Evolutionary conservation across 306 rosid genomes (phyloP).

Genomic region (Coriaria nepalensis): DNA sequence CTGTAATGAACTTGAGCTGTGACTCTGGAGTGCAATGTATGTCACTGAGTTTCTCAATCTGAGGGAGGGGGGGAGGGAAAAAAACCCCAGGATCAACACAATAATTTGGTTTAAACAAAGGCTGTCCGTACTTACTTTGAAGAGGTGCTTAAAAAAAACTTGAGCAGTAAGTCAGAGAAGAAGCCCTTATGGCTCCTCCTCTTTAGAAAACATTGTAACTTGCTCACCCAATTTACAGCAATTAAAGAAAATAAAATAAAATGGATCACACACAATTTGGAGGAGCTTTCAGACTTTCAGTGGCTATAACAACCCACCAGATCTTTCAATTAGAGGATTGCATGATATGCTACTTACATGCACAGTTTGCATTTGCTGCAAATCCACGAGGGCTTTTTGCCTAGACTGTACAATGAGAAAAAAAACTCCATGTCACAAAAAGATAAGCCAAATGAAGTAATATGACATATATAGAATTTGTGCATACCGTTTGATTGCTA

Average conservation of each 20-base stretch:
- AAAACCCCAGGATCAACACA: neutral
- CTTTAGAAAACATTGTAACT: too few relatives aligned
- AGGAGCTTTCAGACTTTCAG: too few relatives aligned
- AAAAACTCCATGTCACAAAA: neutral
- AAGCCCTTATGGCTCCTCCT: too few relatives aligned
- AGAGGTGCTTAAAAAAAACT: too few relatives aligned
- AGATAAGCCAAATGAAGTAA: neutral
- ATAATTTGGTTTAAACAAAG: too few relatives aligned
- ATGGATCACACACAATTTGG: too few relatives aligned
- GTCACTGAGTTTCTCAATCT: slow-evolving; percentile 21
- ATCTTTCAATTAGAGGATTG: neutral
- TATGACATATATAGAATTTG: neutral
- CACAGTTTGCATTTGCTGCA: slow-evolving; percentile 9
- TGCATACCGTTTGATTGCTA: slow-evolving; percentile 19
- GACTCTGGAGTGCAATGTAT: slow-evolving; percentile 16
- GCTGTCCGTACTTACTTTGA: too few relatives aligned
- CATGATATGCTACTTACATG: slow-evolving; percentile 7
- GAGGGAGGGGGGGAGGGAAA: neutral
- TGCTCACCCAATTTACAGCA: too few relatives aligned
- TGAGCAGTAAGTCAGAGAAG: too few relatives aligned
- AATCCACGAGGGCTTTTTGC: slow-evolving; percentile 13
- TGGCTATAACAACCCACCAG: too few relatives aligned
- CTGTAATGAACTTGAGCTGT: slow-evolving; percentile 23
- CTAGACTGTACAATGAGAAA: slow-evolving; percentile 13
- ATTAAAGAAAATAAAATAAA: too few relatives aligned